A percentile compares a stretch with the other conserved stretches of the same genome.
These are phyloP conservation scores for Rhodotorula taiwanensis DNA, from an alignment of 768 basidiomycete species.

Conservation along the genomic window DNA sequence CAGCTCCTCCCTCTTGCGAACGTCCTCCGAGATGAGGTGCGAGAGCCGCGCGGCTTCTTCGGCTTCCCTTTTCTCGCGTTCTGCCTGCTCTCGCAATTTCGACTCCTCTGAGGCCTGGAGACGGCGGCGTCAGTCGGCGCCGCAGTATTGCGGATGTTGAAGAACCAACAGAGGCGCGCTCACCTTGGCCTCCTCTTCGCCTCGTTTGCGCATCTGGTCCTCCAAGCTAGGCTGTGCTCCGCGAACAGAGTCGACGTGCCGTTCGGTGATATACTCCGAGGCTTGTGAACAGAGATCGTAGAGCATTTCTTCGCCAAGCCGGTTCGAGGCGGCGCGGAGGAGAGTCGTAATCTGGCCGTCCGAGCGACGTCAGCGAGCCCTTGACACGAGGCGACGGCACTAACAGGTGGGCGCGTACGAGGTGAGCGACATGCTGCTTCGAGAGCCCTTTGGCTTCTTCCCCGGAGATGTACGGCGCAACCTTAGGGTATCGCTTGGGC, in stretches of 20 bases:
- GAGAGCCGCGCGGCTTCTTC: slow-evolving; percentile 29
- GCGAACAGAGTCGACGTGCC: slow-evolving; percentile 25
- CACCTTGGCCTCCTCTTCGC: slow-evolving; percentile 29
- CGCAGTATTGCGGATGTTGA: background rate
- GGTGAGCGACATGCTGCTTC: slow-evolving; percentile 8
- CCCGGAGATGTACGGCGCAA: slow-evolving; percentile 14
- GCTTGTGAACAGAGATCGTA: slow-evolving; percentile 32
- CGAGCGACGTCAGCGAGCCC: too few species aligned
- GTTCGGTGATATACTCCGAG: slow-evolving; percentile 30
- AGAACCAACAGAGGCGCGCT: background rate
- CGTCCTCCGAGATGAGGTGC: slow-evolving; percentile 35
- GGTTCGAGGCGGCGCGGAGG: background rate
- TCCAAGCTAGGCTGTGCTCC: slow-evolving; percentile 25
- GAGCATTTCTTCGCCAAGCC: slow-evolving; percentile 30
- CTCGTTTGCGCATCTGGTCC: slow-evolving; percentile 19
- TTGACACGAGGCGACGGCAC: too few species aligned
- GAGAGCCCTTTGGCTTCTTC: slow-evolving; percentile 27
- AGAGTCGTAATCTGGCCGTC: slow-evolving; percentile 19
- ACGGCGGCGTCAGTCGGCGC: background rate
- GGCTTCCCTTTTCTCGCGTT: slow-evolving; percentile 20
- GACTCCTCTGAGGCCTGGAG: slow-evolving; percentile 9
- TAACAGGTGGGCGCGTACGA: slow-evolving; percentile 4
- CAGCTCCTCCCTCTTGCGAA: slow-evolving; percentile 28
- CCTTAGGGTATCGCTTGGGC: slow-evolving; percentile 28
- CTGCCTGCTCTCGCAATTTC: background rate